These are phyloP conservation scores for Penicillium palitans DNA, from an alignment of 2,329 filamentous ascomycete genomes.

Conservation along the genomic window DNA sequence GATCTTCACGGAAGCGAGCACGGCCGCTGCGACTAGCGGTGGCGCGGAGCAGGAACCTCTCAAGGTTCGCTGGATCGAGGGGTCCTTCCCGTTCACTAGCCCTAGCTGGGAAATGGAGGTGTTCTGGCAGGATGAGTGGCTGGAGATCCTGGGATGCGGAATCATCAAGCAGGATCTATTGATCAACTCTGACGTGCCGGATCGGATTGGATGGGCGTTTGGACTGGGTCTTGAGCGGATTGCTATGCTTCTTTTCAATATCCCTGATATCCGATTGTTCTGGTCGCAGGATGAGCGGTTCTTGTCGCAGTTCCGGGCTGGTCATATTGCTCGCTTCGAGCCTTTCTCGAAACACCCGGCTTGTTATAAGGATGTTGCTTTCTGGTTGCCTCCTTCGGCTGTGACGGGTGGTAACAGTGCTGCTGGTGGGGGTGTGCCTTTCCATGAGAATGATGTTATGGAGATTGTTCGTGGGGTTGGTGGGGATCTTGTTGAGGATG, in stretches of 20 bases:
- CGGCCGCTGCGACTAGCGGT: constrained; percentile 57
- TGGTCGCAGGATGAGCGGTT: constrained; percentile 88
- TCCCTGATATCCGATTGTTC: constrained; percentile 94
- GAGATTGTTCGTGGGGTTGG: constrained; percentile 82
- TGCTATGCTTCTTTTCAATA: constrained; percentile 94
- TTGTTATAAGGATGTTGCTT: constrained; percentile 89
- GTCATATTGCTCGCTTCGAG: constrained; percentile 64
- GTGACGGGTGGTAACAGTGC: constrained; percentile 40
- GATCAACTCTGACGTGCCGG: constrained; percentile 70
- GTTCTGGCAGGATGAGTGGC: constrained; percentile 90
- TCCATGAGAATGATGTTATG: constrained; percentile 98
- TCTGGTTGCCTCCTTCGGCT: constrained; percentile 68
- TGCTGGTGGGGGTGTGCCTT: constrained; percentile 47
- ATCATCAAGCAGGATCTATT: constrained; percentile 82
- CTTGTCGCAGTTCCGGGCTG: constrained; percentile 71
- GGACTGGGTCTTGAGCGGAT: constrained; percentile 91
- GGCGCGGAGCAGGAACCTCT: constrained; percentile 68
- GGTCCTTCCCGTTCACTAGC: constrained; percentile 95
- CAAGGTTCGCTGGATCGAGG: constrained; percentile 89
- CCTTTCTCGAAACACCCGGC: constrained; percentile 90
- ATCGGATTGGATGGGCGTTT: constrained; percentile 89
- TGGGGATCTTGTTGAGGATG: constrained; percentile 85
- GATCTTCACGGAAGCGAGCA: constrained; percentile 77
- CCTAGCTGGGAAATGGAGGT: constrained; percentile 97
- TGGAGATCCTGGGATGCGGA: constrained; percentile 92